Percentiles rank a stretch among this genome's conserved stretches.
Evolutionary conservation across 176 grass and related monocot species (phyloP).

Genomic region (Ampelocalamus luodianensis): DNA sequence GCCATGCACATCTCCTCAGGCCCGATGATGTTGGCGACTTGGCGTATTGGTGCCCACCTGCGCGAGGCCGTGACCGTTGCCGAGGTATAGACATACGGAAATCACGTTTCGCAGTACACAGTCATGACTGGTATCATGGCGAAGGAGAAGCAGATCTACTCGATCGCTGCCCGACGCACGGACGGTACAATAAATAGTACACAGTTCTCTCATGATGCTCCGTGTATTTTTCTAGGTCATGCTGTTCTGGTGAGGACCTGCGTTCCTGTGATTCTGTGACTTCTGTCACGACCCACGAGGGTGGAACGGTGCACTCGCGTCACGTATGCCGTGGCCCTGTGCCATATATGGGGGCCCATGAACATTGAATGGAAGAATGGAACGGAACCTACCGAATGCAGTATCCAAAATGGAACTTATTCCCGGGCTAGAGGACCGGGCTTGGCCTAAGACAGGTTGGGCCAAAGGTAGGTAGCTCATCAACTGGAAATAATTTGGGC

Average conservation of each 20-base stretch:
- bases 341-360: neutral
- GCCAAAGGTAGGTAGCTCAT: neutral
- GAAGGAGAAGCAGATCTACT: slow-evolving; percentile 7
- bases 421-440: too few species aligned
- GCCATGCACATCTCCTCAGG: too few species aligned
- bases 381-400: neutral
- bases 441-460: neutral
- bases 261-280: neutral
- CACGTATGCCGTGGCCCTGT: neutral
- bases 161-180: neutral
- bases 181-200: neutral
- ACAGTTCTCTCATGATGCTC: neutral
- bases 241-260: neutral
- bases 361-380: neutral
- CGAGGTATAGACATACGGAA: too few species aligned
- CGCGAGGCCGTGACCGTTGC: too few species aligned
- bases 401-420: neutral
- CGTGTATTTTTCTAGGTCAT: neutral
- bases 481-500: neutral
- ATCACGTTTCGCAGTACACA: too few species aligned
- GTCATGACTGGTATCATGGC: slow-evolving; percentile 8
- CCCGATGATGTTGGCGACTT: too few species aligned
- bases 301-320: neutral
- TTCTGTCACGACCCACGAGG: too few species aligned
- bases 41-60: too few species aligned